These are phyloP conservation scores for Trametes elegans DNA, from an alignment of 768 basidiomycete genomes.

Conservation along the genomic window DNA sequence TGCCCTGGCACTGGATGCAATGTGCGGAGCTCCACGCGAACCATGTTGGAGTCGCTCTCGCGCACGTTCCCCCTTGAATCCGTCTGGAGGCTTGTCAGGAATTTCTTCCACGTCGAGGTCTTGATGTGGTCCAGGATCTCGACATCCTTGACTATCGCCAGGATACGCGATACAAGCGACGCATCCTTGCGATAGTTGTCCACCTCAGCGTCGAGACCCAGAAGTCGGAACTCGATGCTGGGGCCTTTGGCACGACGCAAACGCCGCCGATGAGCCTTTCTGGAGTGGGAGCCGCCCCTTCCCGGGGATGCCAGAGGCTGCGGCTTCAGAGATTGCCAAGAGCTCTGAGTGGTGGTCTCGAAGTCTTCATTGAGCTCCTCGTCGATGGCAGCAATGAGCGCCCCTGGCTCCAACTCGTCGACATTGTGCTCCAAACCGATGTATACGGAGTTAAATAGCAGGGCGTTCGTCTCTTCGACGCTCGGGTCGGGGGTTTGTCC, in stretches of 20 bases:
- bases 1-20: constrained; percentile 71
- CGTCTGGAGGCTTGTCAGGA: constrained; percentile 80
- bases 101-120: constrained; percentile 98
- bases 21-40: constrained; percentile 75
- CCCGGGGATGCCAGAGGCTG: constrained; percentile 39
- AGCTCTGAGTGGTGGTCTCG: constrained; percentile 77
- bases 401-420: constrained; percentile 70
- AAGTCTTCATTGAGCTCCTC: constrained; percentile 78
- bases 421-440: constrained; percentile 83
- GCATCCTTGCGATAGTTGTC: constrained; percentile 60
- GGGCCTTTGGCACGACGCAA: constrained; percentile 74
- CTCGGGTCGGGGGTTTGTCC: constrained; percentile 84
- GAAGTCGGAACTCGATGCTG: constrained; percentile 81
- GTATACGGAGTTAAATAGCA: constrained; percentile 92
- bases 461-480: constrained; percentile 65
- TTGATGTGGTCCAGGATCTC: constrained; percentile 98
- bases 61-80: constrained; percentile 87
- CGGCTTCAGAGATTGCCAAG: constrained; percentile 83
- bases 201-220: constrained; percentile 60
- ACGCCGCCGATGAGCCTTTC: constrained; percentile 35
- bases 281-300: neutral
- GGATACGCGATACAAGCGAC: constrained; percentile 59
- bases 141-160: constrained; percentile 66
- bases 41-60: constrained; percentile 93
- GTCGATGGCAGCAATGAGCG: constrained; percentile 88